Evolutionary conservation across 2,329 filamentous ascomycete genomes (phyloP), one percentile per base, ranked within the genome.

Genomic region (Lasiodiplodia sp.): DNA sequence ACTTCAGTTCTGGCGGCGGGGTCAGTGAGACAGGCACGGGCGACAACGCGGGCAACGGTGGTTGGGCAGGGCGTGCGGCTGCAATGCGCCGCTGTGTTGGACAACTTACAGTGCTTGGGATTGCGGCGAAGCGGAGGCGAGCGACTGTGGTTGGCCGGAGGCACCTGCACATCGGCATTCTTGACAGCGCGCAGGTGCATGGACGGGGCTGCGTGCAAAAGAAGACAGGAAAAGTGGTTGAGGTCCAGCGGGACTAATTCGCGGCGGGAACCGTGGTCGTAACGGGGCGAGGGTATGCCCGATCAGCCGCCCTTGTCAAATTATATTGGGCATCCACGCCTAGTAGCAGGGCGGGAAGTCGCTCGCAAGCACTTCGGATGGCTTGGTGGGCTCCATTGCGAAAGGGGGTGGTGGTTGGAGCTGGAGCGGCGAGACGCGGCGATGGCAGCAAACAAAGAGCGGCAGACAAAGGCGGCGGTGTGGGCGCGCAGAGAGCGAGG

Each of bases 301-400:
- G 58, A 37, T 37, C 58, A 34, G 40, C 58, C 16, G 25, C 40
- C 40, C 25, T 38, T 11, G 14, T 12, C 37, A 66, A 40, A 49
- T 18, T 16, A 40, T 55, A 21, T 66, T 31, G 51, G 38, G 58
- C 47, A 31, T 55, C 34, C 44, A 31, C 40, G 34, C 23, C 66
- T 68, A 68, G 44, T 63, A 68, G 66, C 56, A 62, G 49, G 66
- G 66, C 23, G 66, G 66, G 58, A 68, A 68, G 66, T 68, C 66
- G 57, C 66, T 68, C 47, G 66, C 66, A 52, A 68, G 57, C 66
- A 68, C 66, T 31, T 68, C 66, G 37, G 56, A 63, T 11, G 66
- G 66, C 66, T 68, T 68, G 56, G 56, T 40, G 47, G 66, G 66
- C 66, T 68, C 66, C 66, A 68, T 68, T 62, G 31, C 57, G 66